Base-by-base conservation (phyloP, 2,329 filamentous ascomycete genomes). In the Cladosporium halotolerans region DNA sequence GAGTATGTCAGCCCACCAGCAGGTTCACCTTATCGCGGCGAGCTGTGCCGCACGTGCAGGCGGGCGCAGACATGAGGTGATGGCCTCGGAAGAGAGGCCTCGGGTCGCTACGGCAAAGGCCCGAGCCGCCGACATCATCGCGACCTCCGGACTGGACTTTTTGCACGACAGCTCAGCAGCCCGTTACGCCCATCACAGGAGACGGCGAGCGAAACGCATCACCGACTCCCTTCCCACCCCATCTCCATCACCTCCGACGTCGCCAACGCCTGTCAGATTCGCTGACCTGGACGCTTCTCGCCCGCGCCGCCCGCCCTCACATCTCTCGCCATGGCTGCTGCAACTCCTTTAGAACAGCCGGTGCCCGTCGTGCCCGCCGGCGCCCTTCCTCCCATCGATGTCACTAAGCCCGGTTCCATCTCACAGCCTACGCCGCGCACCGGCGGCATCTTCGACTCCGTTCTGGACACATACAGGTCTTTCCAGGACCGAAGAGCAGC, bases 401-500 rank as follows among this genome's bases (percentile, higher is more conserved):
- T 61, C 39, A 55, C 53, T n/a, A 48, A 47, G 43, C 59, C 58
- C 39, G 54, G 54, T 31, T 52, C 55, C 31, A 41, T 58, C 19
- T 34, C 45, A 33, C 55, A 61, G 31, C 60, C 63, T 38, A 57
- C 63, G 33, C 53, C 58, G 31, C 57, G 58, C 46, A 63, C 62
- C n/a, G 61, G 60, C 48, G 58, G 56, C 58, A 52, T 66, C 56
- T 55, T 66, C 46, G 66, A 66, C 53, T 60, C 60, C 45, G 51
- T 70, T 28, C 57, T 65, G 47, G 87, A 95, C 79, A 84, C 83
- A 72, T 86, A 93, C 75, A 81, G 79, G 65, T 82, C 84, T 51
- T 95, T 97, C 71, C 86, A 85, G 58, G 88, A 93, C 65, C 84
- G 88, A 75, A 86, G 93, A 78, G 87, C 85, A 64, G 86, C 88